Conservation (phyloP, 148 eudicot genomes). For the Polygonum aviculare region DNA sequence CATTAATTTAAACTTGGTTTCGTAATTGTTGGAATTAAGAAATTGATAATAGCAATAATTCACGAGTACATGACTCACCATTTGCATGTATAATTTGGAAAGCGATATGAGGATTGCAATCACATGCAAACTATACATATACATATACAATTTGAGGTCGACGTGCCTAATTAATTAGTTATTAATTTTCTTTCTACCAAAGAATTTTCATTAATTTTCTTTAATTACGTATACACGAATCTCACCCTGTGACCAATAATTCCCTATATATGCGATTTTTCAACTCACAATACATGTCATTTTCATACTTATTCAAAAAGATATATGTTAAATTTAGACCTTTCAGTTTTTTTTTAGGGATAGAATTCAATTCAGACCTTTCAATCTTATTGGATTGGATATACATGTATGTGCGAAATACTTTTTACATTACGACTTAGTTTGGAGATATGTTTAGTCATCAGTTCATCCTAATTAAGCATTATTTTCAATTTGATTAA, state of each 20-base stretch:
- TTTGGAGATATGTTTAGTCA: too few species aligned
- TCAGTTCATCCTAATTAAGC: too few species aligned
- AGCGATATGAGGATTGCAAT: slow-evolving; percentile 6
- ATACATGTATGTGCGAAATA: too few species aligned
- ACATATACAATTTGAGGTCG: neutral
- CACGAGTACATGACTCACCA: slow-evolving; percentile 1
- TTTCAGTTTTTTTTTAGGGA: neutral
- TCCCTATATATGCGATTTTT: neutral
- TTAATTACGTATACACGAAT: neutral
- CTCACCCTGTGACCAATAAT: neutral
- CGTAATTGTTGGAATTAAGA: neutral
- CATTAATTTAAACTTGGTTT: neutral
- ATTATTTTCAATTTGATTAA: too few species aligned
- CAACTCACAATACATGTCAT: neutral
- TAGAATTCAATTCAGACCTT: neutral
- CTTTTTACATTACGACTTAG: too few species aligned
- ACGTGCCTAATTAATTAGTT: neutral
- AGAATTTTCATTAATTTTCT: neutral
- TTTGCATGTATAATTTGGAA: neutral
- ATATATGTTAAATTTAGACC: neutral
- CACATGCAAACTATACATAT: slow-evolving; percentile 7
- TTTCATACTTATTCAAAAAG: neutral
- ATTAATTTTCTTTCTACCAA: too few species aligned
- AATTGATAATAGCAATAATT: neutral
- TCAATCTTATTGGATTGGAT: neutral